Evolutionary conservation across 1,139 yeast genomes (phyloP), one percentile per base, ranked within the genome.

Genomic region (Meyerozyma guilliermondii): DNA sequence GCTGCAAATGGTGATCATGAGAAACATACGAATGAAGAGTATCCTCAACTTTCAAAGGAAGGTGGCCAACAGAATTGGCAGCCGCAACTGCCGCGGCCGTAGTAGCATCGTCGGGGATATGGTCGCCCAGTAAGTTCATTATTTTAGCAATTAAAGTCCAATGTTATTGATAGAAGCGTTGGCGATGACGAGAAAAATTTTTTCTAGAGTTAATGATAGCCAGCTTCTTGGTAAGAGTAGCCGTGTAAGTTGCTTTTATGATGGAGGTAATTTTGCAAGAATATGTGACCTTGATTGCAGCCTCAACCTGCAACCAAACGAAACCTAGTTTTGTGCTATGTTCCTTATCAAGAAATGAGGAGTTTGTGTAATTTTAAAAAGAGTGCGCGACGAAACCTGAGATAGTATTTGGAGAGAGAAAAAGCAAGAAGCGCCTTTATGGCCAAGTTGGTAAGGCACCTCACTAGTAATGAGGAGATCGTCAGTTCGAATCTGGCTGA

Each of bases 401-500:
- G 11, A 33, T 18, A 14, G 20, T 16, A 14, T 20, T 9, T 24
- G 38, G 29, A 7, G 29, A 9, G 6, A 23, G 17, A 10, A 20
- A 10, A 10, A 10, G 13, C 16, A 3, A 20, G 24, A 33, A 33
- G 23, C 36, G 36, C 36, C 36, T 33, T 33, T 33, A 33, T 44
- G 71, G 71, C 87, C 87, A 81, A 82, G 87, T 81, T 81, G 88
- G 87, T 82, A 83, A 82, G 87, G 88, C 88, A 84, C 85, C 81
- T 80, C 87, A 82, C 88, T 82, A 82, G 87, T 82, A 82, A 82
- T 82, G 87, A 80, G 81, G 85, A 82, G 88, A 82, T 82, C 88
- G 81, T 79, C 86, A 81, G 87, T 81, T 81, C 87, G 83, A 81
- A 71, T 81, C 86, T 80, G 85, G 80, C 78, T 78, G 81, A 77